Base-by-base conservation (phyloP, 2,329 filamentous ascomycete species). In the Nemania sp. region DNA sequence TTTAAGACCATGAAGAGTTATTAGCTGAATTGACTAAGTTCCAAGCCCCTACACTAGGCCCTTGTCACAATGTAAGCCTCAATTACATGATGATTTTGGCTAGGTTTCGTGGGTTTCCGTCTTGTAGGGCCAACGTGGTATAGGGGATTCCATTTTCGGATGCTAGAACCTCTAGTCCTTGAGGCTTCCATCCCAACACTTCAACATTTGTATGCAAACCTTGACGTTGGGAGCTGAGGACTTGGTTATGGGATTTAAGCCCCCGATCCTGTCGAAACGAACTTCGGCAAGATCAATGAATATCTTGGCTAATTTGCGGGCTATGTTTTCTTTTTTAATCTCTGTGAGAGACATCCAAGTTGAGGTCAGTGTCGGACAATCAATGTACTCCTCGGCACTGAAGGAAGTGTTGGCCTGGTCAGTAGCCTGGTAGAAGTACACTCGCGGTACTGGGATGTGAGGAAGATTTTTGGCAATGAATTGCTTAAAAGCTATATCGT, bases 401-500 rank as follows among this genome's bases (percentile, higher is more conserved):
- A 52, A 64, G 5, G 54, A 61, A 2, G 54, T 54, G 2, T 37
- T 17, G 12, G 47, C 13, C 12, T 45, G 13, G 2, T 20, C 5
- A 12, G 62, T 62, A 11, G 54, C 59, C 5, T 56, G 45, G 35
- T 55, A 62, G 35, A 42, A 17, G 25, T 48, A 62, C 0, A 64
- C 47, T 17, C 49, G 15, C 2, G 62, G 62, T 7, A 62, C 59
- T 1, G 62, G 62, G 15, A 64, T 59, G 17, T 54, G 50, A 20
- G 62, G 54, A 11, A 64, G 51, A 6, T 48, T 62, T 18, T 46
- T 9, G 6, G 62, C 62, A n/a, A 62, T 40, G 15, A 54, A 62
- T 15, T 7, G 17, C n/a, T 50, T 58, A 21, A 62, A 62, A 2
- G 62, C 62, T 13, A 64, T 59, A 3, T 64, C 62, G n/a, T 59